phyloP scores from a whole-genome alignment of 176 grass and related monocot genomes.

The Calamus simplicifolius region DNA sequence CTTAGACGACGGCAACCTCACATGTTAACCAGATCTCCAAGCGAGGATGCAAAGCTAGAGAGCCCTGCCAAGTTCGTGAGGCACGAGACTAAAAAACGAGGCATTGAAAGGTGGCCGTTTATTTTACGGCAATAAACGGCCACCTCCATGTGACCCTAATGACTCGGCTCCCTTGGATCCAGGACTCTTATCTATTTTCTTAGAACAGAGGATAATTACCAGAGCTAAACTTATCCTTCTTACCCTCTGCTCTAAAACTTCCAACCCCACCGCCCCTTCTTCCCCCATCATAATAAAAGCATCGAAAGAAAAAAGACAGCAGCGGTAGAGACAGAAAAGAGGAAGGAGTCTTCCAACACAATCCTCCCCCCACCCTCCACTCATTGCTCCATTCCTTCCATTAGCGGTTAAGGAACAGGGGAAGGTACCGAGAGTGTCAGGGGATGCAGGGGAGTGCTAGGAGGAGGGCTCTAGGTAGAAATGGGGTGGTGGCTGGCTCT shows the following conservation, averaged over 20 bases:
- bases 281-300: conserved; percentile 10
- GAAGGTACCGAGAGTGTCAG: neutral
- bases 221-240: too few relatives aligned
- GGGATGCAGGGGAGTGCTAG: conserved; percentile 36
- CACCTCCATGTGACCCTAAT: too few relatives aligned
- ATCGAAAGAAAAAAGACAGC: conserved; percentile 17
- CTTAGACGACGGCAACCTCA: too few relatives aligned
- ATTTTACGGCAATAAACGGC: too few relatives aligned
- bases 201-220: too few relatives aligned
- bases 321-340: conserved; percentile 10
- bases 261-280: neutral
- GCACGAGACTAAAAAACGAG: too few relatives aligned
- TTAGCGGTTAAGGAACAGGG: conserved; percentile 7
- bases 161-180: too few relatives aligned
- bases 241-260: neutral
- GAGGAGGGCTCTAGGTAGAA: conserved; percentile 35
- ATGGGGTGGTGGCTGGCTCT: conserved; percentile 28
- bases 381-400: conserved; percentile 14
- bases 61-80: too few relatives aligned
- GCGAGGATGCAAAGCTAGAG: too few relatives aligned
- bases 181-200: too few relatives aligned
- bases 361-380: conserved; percentile 6
- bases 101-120: too few relatives aligned
- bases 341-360: conserved; percentile 36
- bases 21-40: too few relatives aligned